Percentiles rank a stretch among this genome's conserved stretches.
Conservation (phyloP, 345 rosid genomes). For the Syzygium grande region DNA sequence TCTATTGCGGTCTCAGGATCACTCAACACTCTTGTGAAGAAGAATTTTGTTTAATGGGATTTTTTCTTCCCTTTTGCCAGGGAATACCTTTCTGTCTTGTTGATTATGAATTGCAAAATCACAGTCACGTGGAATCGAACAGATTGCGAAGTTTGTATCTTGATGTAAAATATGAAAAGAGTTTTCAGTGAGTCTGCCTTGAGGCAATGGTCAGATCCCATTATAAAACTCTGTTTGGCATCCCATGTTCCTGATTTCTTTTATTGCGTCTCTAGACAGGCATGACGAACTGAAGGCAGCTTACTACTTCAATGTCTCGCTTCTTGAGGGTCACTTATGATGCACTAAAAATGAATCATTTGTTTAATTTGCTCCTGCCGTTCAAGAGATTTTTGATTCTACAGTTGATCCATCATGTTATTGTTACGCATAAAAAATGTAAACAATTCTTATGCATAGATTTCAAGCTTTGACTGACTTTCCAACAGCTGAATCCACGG, state of each 20-base stretch:
- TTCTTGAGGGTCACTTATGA: neutral
- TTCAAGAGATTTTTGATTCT: neutral
- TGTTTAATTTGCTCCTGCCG: neutral
- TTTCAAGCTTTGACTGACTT: neutral
- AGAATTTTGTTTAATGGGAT: neutral
- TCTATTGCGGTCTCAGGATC: neutral
- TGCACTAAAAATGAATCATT: neutral
- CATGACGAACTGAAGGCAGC: neutral
- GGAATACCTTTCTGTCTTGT: neutral
- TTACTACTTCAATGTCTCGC: neutral
- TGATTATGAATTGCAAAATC: neutral
- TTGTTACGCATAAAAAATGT: neutral
- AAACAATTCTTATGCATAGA: neutral
- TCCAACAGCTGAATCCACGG: neutral
- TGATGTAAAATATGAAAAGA: neutral
- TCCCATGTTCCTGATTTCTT: neutral
- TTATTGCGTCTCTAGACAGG: neutral
- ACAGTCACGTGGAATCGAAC: neutral
- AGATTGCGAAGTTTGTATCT: neutral
- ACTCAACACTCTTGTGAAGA: neutral
- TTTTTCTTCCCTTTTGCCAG: neutral
- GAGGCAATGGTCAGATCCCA: neutral
- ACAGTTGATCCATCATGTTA: neutral
- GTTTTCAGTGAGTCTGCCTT: neutral
- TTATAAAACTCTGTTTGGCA: neutral